phyloP scores from a whole-genome alignment of 805 yeast species.

The Lipomyces oligophaga region DNA sequence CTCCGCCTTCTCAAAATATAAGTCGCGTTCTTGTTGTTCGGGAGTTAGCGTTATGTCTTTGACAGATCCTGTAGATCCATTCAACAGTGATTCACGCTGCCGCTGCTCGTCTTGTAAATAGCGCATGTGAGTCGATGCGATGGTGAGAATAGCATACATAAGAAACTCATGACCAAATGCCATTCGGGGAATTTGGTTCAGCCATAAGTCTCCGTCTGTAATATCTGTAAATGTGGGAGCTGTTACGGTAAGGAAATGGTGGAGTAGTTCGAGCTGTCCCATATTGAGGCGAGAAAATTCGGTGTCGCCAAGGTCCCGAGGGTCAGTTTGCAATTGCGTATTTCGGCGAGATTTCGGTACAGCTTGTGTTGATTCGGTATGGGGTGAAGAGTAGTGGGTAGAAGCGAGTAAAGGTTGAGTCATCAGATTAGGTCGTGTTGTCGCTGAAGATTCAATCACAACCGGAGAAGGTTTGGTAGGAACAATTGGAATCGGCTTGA shows the following conservation, averaged over 20 bases:
- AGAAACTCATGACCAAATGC: slow-evolving; percentile 26
- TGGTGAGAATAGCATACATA: slow-evolving; percentile 29
- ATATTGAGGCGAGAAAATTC: slow-evolving; percentile 20
- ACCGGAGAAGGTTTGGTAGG: no score
- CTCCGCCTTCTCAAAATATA: slow-evolving; percentile 25
- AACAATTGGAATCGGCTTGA: no score
- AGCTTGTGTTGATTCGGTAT: no score
- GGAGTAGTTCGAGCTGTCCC: slow-evolving; percentile 26
- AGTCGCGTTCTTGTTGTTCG: slow-evolving; percentile 12
- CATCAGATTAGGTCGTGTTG: not conserved
- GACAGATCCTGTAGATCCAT: not conserved
- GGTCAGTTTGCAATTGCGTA: no score
- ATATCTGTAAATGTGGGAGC: slow-evolving; percentile 24
- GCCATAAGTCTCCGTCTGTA: slow-evolving; percentile 29
- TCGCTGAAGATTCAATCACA: not conserved
- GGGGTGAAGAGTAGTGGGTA: no score
- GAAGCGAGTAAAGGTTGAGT: not conserved
- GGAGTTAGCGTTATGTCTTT: no score
- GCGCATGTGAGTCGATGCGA: slow-evolving; percentile 26
- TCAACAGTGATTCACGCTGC: not conserved
- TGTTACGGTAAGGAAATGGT: slow-evolving; percentile 27
- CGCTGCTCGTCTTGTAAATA: slow-evolving; percentile 7
- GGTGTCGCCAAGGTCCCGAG: slow-evolving; percentile 14
- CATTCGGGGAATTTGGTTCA: slow-evolving; percentile 23
- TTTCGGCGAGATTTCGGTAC: no score